Base-by-base conservation (phyloP, 768 basidiomycete species). In the Amanita phalloides region DNA sequence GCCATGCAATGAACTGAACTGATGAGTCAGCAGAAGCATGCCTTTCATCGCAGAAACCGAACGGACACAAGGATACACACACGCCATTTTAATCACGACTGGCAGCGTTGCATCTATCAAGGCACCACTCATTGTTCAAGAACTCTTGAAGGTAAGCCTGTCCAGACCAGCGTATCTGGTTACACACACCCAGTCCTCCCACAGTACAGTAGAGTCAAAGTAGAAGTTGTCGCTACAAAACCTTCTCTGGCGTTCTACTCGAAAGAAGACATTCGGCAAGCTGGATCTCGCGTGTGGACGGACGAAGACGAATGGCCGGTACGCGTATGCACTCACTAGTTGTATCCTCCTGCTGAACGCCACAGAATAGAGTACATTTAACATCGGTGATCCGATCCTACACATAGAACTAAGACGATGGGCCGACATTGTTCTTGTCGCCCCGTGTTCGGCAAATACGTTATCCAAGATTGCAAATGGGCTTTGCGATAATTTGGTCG, bases 41-140 rank as follows among this genome's bases (percentile, higher is more conserved):
- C 9, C 55, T 44, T 79, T 79, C 60, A 60, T 70, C 41, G 70
- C 76, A 14, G 65, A 70, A 48, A 50, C 61, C 6, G 68, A 75
- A 54, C 73, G 76, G 39, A 61, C 56, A 8, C 62, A 68, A 17
- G 74, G 73, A 1, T 65, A 63, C 54, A 72, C 69, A 0, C 86
- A 94, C 61, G 79, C 96, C 41, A 66, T 97, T 3, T 73, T 98
- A 36, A 82, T 97, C 54, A 84, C 87, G 0, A 90, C 91, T 0
- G 94, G 95, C n/a, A 93, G 90, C 61, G 95, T 99, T 7, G 94
- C 95, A 0, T 91, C 91, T 48, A 79, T 98, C 62, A 98, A 97
- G 61, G 84, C 84, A 1, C 92, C 94, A 3, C 74, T 96, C 49
- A 96, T 99, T 53, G 89, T 90, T 17, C 65, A 73, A 26, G 86